phyloP scores from a whole-genome alignment of 352 stramenopile genomes.

The Pythium volutum region DNA sequence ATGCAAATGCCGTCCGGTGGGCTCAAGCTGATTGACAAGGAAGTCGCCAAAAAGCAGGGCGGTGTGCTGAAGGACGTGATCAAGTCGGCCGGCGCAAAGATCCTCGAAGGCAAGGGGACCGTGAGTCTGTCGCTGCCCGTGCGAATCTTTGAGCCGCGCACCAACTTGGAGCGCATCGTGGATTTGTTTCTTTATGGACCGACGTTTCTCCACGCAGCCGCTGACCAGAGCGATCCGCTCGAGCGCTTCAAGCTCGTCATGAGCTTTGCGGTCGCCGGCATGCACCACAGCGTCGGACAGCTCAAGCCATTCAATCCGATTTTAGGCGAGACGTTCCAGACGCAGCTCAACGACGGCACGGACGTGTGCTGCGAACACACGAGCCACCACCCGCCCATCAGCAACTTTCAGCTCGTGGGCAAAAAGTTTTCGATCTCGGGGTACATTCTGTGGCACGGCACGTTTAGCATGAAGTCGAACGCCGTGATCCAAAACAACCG shows the following conservation, averaged over 20 bases:
- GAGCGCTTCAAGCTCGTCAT: slow-evolving; percentile 84
- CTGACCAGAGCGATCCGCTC: slow-evolving; percentile 54
- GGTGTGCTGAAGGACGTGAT: slow-evolving; percentile 86
- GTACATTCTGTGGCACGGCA: slow-evolving; percentile 70
- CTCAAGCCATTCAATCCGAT: slow-evolving; percentile 88
- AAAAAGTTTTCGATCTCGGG: slow-evolving; percentile 72
- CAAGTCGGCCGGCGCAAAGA: slow-evolving; percentile 45
- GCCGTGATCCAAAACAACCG: slow-evolving; percentile 77
- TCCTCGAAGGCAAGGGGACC: slow-evolving; percentile 35
- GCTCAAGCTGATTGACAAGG: slow-evolving; percentile 82
- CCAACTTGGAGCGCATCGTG: slow-evolving; percentile 74
- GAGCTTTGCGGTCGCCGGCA: slow-evolving; percentile 66
- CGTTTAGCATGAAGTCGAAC: slow-evolving; percentile 86
- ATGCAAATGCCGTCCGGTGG: slow-evolving; percentile 66
- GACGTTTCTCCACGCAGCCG: slow-evolving; percentile 65
- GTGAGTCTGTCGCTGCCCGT: slow-evolving; percentile 84
- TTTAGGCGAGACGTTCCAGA: slow-evolving; percentile 77
- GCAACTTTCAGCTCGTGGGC: slow-evolving; percentile 76
- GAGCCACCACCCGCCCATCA: slow-evolving; percentile 83
- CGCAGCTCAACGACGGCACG: slow-evolving; percentile 69
- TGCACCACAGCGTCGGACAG: slow-evolving; percentile 79
- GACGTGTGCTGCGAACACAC: slow-evolving; percentile 83
- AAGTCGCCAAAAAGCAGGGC: slow-evolving; percentile 82
- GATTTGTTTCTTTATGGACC: slow-evolving; percentile 81
- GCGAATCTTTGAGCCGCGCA: slow-evolving; percentile 83